Base-by-base conservation (phyloP, 257 asterid genomes). In the Craterostigma plantagineum region DNA sequence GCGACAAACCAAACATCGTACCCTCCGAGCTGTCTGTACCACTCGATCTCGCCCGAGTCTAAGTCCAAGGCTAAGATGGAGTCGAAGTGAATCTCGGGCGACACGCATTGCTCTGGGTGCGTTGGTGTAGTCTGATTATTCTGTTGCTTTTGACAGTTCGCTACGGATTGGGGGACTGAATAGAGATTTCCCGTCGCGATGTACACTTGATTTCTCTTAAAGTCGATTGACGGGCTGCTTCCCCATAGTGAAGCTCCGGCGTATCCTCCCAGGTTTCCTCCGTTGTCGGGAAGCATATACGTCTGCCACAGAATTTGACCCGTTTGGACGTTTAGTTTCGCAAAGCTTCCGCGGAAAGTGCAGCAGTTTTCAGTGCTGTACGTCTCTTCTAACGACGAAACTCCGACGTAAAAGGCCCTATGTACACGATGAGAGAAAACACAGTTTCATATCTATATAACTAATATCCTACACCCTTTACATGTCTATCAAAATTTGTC, bases 161-260 rank as follows among this genome's bases (percentile, higher is more conserved):
- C 56, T 0, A 67, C 34, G 0, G 33, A 34, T 33, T 52, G 48
- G 14, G 76, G 75, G 0, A 46, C 75, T 0, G 80, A 71, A 51
- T 71, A 55, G 1, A 69, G 69, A 33, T 56, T 69, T 16, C 78
- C 78, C 0, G 82, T 73, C 54, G 82, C 78, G 0, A 73, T 58
- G 39, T 69, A 73, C 7, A 69, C 56, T 0, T 49, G 59, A 45
- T 66, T 69, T 51, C 75, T 53, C 3, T 7, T 0, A 7, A 17
- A 48, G 34, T 73, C 75, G 4, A 73, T 66, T 0, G 73, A 66
- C 13, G 78, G 78, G 55, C 82, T 73, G 43, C 78, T 73, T 14
- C 82, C 75, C 82, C 82, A 69, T 10, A 73, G 35, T 7, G 82
- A 75, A 0, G 68, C 78, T 7, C 82, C 82, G 0, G 68, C 55